phyloP scores from a whole-genome alignment of 2,329 filamentous ascomycete genomes.

The Hawksworthiomyces lignivorus region DNA sequence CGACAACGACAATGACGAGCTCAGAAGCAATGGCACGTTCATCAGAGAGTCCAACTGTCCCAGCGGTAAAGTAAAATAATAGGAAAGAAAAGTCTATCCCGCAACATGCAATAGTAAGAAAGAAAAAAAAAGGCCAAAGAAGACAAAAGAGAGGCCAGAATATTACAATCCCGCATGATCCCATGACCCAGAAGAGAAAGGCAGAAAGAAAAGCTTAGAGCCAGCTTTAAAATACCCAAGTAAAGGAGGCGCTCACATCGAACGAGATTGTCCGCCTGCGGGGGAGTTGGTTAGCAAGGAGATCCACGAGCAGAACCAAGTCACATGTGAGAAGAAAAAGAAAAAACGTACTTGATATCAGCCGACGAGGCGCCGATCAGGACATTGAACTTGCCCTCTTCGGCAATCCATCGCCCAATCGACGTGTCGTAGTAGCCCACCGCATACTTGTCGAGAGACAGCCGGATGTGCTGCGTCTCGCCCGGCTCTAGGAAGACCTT shows the following conservation, averaged over 20 bases:
- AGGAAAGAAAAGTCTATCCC: no score
- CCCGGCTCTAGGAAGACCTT: conserved; percentile 54
- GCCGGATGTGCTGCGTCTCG: conserved; percentile 42
- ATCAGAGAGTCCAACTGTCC: no score
- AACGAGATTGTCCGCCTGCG: neutral
- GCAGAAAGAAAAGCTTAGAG: neutral
- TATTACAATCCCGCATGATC: no score
- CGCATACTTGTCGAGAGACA: conserved; percentile 41
- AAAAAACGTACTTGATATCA: conserved; percentile 45
- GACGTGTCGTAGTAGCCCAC: conserved; percentile 57
- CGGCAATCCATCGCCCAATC: conserved; percentile 54
- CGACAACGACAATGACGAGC: no score
- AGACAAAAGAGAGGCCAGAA: no score
- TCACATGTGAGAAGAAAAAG: neutral
- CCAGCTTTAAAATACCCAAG: no score
- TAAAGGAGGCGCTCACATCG: no score
- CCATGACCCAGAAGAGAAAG: neutral
- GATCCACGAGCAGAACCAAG: neutral
- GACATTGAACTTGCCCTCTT: conserved; percentile 54
- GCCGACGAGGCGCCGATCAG: conserved; percentile 53
- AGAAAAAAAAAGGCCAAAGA: neutral
- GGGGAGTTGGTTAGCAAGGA: no score
- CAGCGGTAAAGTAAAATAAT: no score
- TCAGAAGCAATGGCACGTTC: no score
- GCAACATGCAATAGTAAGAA: no score